Base-by-base conservation (phyloP, 2,329 filamentous ascomycete genomes). In the Neophaeococcomyces mojaviensis region DNA sequence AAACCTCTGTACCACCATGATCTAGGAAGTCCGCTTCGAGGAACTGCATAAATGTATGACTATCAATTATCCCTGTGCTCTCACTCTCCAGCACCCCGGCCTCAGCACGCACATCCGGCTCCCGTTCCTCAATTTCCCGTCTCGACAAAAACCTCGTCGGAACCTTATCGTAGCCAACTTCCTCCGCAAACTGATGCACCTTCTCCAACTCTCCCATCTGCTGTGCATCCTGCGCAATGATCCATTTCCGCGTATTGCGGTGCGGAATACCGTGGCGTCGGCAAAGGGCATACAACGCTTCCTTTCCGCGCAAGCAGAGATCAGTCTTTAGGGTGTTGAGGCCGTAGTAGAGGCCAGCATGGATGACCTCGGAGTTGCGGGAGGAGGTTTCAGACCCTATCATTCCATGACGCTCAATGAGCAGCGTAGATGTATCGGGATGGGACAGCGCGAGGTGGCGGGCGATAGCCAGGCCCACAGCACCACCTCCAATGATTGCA, bases 321-420 rank as follows among this genome's bases (percentile, higher is more conserved):
- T 69, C 68, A 1, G 89, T 88, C 68, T 98, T 98, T 44, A 96
- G 78, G 1, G 81, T 83, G 33, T 69, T 66, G 4, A 73, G 62
- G 13, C 85, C 86, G 66, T 96, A 96, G 74, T 96, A 97, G 53
- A 97, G 76, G 12, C 92, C 92, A 1, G 87, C 92, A 64, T 98
- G 92, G 57, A 98, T 94, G 46, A 97, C 78, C 76, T 97, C 89
- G 60, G 85, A 90, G 70, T 95, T 96, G 55, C 89, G 82, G 54
- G 84, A 86, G 52, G 84, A 89, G 0, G 88, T 95, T 69, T 96
- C 89, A 22, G 81, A 90, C 40, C 89, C 89, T 20, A 86, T 74
- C 41, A 76, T 73, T 18, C 72, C 66, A 70, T 95, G 86, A 20
- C 85, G 80, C 66, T 96, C 89, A 1, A 96, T 79, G 44, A 95